phyloP scores from a whole-genome alignment of 1,284 basidiomycete genomes.

The Exobasidium cylindrosporum region DNA sequence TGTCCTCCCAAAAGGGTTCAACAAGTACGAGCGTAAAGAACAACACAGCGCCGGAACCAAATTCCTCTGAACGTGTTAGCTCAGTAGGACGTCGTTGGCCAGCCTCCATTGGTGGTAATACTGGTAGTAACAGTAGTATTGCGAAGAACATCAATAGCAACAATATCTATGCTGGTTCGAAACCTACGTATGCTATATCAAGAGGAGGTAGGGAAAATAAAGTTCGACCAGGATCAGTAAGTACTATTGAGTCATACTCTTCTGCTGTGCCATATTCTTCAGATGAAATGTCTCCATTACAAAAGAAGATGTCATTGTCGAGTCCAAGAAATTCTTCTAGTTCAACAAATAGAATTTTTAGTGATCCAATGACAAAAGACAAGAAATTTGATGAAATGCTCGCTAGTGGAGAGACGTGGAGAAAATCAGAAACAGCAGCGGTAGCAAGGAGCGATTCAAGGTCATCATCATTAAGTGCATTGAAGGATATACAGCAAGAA shows the following conservation, averaged over 20 bases:
- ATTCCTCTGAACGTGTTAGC: too few relatives aligned
- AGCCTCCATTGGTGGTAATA: too few relatives aligned
- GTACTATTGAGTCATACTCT: slow-evolving; percentile 13
- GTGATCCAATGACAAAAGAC: slow-evolving; percentile 23
- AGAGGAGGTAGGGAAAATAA: neutral
- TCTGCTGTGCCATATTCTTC: slow-evolving; percentile 4
- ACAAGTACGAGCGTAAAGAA: too few relatives aligned
- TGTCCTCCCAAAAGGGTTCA: too few relatives aligned
- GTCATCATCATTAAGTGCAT: slow-evolving; percentile 11
- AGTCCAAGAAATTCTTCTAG: slow-evolving; percentile 3
- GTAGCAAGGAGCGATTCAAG: slow-evolving; percentile 14
- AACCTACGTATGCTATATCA: neutral
- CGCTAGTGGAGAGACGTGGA: slow-evolving; percentile 34
- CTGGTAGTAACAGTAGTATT: neutral
- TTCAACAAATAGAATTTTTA: neutral
- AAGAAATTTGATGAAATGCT: slow-evolving; percentile 36
- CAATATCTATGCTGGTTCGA: neutral
- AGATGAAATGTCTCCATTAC: neutral
- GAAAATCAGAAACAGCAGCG: slow-evolving; percentile 26
- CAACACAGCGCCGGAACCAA: too few relatives aligned
- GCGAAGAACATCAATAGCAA: neutral
- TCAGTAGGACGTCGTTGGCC: too few relatives aligned
- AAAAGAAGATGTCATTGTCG: neutral
- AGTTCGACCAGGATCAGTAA: slow-evolving; percentile 13
- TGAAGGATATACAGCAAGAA: slow-evolving; percentile 1